Evolutionary conservation across 1,284 basidiomycete species (phyloP), one percentile per base, ranked within the genome.

Genomic region (Grifola frondosa): DNA sequence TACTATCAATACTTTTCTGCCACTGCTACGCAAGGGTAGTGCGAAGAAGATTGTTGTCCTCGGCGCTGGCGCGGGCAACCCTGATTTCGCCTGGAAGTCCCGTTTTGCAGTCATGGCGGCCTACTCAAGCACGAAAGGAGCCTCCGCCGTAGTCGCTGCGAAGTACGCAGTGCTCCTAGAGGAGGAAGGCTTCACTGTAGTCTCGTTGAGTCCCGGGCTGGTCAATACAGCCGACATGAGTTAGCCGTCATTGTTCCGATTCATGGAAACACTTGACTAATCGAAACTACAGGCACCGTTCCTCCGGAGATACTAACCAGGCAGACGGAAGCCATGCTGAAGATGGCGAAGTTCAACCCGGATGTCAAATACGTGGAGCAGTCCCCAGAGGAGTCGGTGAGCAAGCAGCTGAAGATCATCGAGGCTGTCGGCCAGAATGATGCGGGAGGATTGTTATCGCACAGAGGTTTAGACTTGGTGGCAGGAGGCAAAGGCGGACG

Each of bases 121-220:
- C 5, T 68, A 68, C 46, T 37, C 48, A 19, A 52, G 64, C 12
- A 56, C 60, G 23, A 67, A 66, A 45, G 59, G 60, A 2, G 66
- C 59, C 3, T 21, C 64, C 7, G 65, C 69, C 37, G 60, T 70
- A 54, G 63, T 55, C 23, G 54, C 59, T 15, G 59, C 54, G 17
- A 67, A 69, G 40, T 68, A 66, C 46, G 68, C 72, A 0, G 46
- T 54, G 6, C 43, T 61, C 32, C 59, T 63, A 40, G 59, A 62
- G 38, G 40, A 53, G 5, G 67, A 73, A 28, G 69, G 68, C 10
- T 62, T 73, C 44, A 47, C 61, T 6, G 65, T 71, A 53, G 49
- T 69, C 5, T 52, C 64, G 1, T 40, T 71, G 30, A 59, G 57
- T 43, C 70, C 70, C 2, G 71, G 69, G 9, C 17, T 65, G 7